Percentiles rank a stretch among this genome's conserved stretches.
phyloP scores from a whole-genome alignment of 495 filamentous ascomycete genomes.

The Talaromyces thailandensis region DNA sequence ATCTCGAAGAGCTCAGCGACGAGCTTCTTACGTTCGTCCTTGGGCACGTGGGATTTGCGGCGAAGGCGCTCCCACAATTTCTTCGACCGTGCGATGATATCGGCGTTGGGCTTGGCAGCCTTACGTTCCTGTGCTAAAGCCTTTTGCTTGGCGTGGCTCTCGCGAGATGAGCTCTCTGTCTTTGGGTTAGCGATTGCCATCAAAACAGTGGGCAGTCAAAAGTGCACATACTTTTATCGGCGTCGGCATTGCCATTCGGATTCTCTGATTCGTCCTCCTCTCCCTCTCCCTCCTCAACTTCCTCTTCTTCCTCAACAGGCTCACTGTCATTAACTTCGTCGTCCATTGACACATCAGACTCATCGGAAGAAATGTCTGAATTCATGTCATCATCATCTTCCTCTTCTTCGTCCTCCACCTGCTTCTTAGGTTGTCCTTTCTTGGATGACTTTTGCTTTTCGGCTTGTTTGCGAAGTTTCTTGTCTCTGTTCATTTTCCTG shows the following conservation, averaged over 20 bases:
- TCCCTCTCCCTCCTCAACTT: constrained; percentile 18
- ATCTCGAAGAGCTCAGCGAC: constrained; percentile 84
- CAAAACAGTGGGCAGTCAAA: constrained; percentile 7
- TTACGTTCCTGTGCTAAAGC: constrained; percentile 81
- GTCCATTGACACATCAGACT: constrained; percentile 12
- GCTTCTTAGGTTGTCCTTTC: constrained; percentile 23
- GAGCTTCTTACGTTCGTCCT: constrained; percentile 75
- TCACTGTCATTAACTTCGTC: constrained; percentile 31
- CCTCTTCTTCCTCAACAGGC: constrained; percentile 27
- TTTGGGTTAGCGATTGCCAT: constrained; percentile 12
- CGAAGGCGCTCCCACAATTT: constrained; percentile 94
- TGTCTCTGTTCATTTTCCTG: constrained; percentile 16
- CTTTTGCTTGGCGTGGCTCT: constrained; percentile 89
- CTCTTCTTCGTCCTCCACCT: constrained; percentile 25
- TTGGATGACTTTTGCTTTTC: constrained; percentile 26
- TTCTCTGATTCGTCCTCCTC: constrained; percentile 15
- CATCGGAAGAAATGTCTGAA: constrained; percentile 17
- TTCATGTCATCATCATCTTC: constrained; percentile 25
- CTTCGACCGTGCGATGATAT: constrained; percentile 81
- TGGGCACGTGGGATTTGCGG: constrained; percentile 80
- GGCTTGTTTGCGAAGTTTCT: constrained; percentile 18
- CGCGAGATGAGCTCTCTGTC: constrained; percentile 47
- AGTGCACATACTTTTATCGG: constrained; percentile 1
- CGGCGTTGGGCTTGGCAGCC: constrained; percentile 83
- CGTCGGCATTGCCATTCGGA: neutral